Conservation (phyloP, 805 yeast genomes). For the Wickerhamiella azyma region DNA sequence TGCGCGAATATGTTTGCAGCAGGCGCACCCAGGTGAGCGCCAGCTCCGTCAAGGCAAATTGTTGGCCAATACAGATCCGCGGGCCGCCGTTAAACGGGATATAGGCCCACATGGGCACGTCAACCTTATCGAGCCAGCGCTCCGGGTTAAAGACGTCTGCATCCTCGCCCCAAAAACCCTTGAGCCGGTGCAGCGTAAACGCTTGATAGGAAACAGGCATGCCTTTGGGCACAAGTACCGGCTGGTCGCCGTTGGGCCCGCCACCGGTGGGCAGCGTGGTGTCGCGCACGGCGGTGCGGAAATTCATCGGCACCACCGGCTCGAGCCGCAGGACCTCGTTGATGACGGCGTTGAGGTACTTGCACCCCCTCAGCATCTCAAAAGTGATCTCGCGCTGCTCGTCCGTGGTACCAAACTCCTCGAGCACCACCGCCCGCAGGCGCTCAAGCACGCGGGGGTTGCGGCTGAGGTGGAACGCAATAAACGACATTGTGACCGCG, state of each 20-base stretch:
- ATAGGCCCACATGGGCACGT: conserved; percentile 30
- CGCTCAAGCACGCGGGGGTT: conserved; percentile 27
- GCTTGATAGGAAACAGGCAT: conserved; percentile 26
- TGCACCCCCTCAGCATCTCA: conserved; percentile 33
- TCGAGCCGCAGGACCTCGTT: conserved; percentile 34
- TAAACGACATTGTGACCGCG: conserved; percentile 32
- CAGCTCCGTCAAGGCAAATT: conserved; percentile 35
- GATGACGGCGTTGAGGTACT: conserved; percentile 31
- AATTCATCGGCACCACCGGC: conserved; percentile 35
- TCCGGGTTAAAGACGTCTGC: conserved; percentile 31
- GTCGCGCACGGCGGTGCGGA: conserved; percentile 29
- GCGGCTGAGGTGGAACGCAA: conserved; percentile 30
- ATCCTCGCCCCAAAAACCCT: conserved; percentile 29
- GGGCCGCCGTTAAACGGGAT: conserved; percentile 38
- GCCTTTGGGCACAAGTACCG: conserved; percentile 30
- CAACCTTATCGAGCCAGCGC: conserved; percentile 28
- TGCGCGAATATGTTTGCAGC: conserved; percentile 20
- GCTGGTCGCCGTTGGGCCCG: conserved; percentile 27
- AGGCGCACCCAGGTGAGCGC: conserved; percentile 30
- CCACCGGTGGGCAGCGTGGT: conserved; percentile 37
- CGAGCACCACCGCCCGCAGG: conserved; percentile 22
- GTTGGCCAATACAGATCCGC: conserved; percentile 36
- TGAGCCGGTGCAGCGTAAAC: conserved; percentile 29
- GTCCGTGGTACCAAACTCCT: conserved; percentile 13
- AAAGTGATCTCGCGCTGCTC: conserved; percentile 25